Evolutionary conservation across 140 eudicot species (phyloP).

Genomic region (Stevia rebaudiana): DNA sequence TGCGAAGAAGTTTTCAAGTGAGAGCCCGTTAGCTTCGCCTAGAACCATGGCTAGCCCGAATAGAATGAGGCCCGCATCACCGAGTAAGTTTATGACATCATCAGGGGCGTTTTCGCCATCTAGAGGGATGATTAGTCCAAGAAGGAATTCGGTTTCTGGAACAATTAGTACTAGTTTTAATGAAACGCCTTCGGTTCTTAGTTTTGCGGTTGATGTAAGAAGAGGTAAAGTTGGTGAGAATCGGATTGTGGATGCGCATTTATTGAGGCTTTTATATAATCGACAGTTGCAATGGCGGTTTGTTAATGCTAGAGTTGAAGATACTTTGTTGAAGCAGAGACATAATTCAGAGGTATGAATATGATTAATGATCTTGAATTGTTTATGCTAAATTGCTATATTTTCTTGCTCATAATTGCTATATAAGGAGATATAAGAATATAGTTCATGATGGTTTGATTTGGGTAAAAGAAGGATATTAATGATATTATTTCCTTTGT

Average conservation of each 20-base stretch:
- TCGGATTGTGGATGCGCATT: constrained; percentile 81
- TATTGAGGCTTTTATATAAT: constrained; percentile 81
- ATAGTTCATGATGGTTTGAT: constrained; percentile 8
- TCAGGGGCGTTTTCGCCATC: constrained; percentile 36
- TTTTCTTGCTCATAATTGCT: constrained; percentile 1
- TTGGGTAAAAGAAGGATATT: background rate
- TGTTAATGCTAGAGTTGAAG: constrained; percentile 87
- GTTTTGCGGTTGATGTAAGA: constrained; percentile 86
- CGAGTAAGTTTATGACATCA: constrained; percentile 59
- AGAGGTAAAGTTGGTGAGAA: constrained; percentile 98
- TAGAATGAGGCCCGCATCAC: constrained; percentile 75
- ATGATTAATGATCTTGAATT: constrained; percentile 4
- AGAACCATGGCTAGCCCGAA: constrained; percentile 83
- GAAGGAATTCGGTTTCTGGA: constrained; percentile 60
- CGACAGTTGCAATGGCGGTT: constrained; percentile 92
- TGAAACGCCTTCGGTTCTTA: constrained; percentile 91
- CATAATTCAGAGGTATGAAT: constrained; percentile 74
- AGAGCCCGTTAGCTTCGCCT: constrained; percentile 61
- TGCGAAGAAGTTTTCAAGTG: constrained; percentile 49
- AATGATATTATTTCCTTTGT: constrained; percentile 11
- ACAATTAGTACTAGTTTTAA: constrained; percentile 40
- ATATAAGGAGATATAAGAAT: background rate
- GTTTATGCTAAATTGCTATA: background rate
- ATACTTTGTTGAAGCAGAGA: constrained; percentile 67
- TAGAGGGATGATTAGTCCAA: constrained; percentile 70